Evolutionary conservation across 768 basidiomycete species (phyloP).

Genomic region (Neoboletus brunneissimus): DNA sequence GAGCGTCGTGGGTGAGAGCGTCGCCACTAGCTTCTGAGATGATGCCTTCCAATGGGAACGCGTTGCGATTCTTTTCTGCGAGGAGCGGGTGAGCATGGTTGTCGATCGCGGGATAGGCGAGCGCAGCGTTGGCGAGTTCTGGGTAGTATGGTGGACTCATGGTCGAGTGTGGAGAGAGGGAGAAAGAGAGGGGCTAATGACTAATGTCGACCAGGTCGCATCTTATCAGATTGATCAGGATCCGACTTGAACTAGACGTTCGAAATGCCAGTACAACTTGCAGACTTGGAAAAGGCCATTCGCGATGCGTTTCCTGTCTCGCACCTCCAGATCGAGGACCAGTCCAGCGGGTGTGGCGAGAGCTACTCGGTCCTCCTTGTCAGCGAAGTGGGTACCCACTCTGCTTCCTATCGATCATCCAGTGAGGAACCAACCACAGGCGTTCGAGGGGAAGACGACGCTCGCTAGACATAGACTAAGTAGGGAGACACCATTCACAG

Average conservation of each 20-base stretch:
- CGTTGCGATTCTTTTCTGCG: conserved; percentile 39
- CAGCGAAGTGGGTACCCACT: conserved; percentile 53
- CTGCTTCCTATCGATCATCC: not conserved
- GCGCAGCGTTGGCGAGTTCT: conserved; percentile 16
- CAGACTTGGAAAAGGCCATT: conserved; percentile 60
- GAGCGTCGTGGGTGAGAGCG: conserved; percentile 49
- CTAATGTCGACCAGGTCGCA: not conserved
- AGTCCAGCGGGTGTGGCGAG: conserved; percentile 79
- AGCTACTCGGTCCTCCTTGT: conserved; percentile 74
- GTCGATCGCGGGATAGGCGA: conserved; percentile 59
- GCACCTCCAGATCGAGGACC: conserved; percentile 73
- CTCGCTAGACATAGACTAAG: conserved; percentile 71
- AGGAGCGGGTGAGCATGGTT: conserved; percentile 80
- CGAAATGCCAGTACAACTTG: conserved; percentile 59
- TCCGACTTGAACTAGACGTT: not conserved
- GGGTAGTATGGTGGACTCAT: conserved; percentile 18
- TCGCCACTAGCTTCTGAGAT: conserved; percentile 61
- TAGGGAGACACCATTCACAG: conserved; percentile 32
- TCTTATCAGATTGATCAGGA: conserved; percentile 17
- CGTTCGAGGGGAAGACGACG: conserved; percentile 78
- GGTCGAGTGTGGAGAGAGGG: not conserved
- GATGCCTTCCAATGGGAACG: conserved; percentile 59
- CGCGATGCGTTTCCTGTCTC: conserved; percentile 58
- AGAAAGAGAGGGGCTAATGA: conserved; percentile 1
- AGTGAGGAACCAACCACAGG: conserved; percentile 36